Conservation (phyloP, 805 yeast genomes). For the Candida hungchunana region DNA sequence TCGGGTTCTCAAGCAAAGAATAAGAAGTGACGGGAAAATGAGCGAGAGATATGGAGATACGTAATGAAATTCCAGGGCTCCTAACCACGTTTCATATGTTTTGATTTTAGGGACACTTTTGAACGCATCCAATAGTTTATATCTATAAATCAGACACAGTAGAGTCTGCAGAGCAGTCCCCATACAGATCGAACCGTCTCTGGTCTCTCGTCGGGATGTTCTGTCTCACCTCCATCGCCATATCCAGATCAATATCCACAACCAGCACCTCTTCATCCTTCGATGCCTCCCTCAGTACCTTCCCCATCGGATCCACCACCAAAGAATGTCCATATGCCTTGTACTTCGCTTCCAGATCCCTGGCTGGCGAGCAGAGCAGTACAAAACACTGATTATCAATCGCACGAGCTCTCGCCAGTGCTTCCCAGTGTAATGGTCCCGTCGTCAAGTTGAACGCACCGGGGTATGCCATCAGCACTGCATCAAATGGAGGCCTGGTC, state of each 20-base stretch:
- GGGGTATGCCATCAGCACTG: conserved; percentile 76
- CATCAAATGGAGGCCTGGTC: conserved; percentile 35
- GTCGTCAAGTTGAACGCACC: conserved; percentile 84
- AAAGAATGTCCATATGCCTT: conserved; percentile 67
- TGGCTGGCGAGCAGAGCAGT: conserved; percentile 82
- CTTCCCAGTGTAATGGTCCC: conserved; percentile 82
- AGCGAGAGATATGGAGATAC: too few species aligned
- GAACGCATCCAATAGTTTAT: neutral
- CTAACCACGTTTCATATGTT: too few species aligned
- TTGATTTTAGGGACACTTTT: too few species aligned
- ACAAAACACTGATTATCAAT: conserved; percentile 72
- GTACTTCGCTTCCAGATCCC: conserved; percentile 59
- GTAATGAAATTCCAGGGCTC: too few species aligned
- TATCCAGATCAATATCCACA: conserved; percentile 60
- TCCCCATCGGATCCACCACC: conserved; percentile 61
- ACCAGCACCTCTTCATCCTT: conserved; percentile 68
- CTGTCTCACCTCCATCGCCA: conserved; percentile 48
- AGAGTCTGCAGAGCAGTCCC: conserved; percentile 31
- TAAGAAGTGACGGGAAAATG: neutral
- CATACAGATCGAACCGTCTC: conserved; percentile 56
- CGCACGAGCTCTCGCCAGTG: conserved; percentile 69
- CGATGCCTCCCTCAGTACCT: conserved; percentile 64
- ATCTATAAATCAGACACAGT: conserved; percentile 16
- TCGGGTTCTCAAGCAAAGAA: neutral
- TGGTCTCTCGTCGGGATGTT: conserved; percentile 65